phyloP scores from a whole-genome alignment of 441 rosid genomes.

The Macaranga tanarius region DNA sequence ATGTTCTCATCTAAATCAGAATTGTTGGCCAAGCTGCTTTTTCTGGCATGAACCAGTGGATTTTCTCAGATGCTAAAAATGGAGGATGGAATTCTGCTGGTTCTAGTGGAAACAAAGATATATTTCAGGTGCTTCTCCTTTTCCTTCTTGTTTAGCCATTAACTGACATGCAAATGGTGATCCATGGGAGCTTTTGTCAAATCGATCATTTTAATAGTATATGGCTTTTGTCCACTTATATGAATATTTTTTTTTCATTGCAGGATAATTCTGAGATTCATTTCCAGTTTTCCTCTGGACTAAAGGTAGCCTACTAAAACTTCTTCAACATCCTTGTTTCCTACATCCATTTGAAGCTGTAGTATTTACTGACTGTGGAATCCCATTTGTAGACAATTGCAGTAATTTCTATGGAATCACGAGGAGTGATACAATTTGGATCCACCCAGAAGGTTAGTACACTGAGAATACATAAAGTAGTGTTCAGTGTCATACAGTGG shows the following conservation, averaged over 20 bases:
- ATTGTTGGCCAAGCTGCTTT: slow-evolving; percentile 72
- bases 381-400: slow-evolving; percentile 65
- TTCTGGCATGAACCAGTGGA: slow-evolving; percentile 67
- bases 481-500: neutral
- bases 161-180: neutral
- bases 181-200: neutral
- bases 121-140: slow-evolving; percentile 44
- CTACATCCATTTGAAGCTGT: neutral
- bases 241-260: neutral
- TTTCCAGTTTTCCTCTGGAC: slow-evolving; percentile 46
- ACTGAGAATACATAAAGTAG: slow-evolving; percentile 9
- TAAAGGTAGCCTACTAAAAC: slow-evolving; percentile 42
- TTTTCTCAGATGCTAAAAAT: slow-evolving; percentile 45
- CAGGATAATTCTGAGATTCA: slow-evolving; percentile 45
- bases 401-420: slow-evolving; percentile 55
- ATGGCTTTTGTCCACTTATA: slow-evolving; percentile 8
- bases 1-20: slow-evolving; percentile 39
- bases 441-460: slow-evolving; percentile 66
- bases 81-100: slow-evolving; percentile 25
- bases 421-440: slow-evolving; percentile 79
- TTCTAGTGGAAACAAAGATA: slow-evolving; percentile 22
- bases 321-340: neutral
- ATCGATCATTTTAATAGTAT: neutral
- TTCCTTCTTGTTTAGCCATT: slow-evolving; percentile 7
- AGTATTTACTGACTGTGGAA: slow-evolving; percentile 18